Conservation (phyloP, 371 early-diverging fungal species). For the Mortierella sp. region DNA sequence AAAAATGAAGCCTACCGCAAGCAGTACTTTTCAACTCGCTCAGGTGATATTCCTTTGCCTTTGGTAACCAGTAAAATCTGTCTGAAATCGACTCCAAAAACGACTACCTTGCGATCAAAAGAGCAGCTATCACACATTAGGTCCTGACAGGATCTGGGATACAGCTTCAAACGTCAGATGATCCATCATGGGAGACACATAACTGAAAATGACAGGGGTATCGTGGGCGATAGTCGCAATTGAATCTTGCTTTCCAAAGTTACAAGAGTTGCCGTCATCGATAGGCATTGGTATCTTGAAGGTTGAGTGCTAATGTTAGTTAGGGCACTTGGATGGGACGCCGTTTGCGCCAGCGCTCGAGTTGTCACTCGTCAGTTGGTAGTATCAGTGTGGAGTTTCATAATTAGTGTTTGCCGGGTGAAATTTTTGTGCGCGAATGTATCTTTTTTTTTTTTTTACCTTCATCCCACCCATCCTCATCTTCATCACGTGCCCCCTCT, state of each 20-base stretch:
- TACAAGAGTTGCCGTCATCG: conserved; percentile 18
- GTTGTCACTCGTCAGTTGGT: too few species aligned
- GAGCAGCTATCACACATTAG: conserved; percentile 12
- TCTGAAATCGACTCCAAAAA: conserved; percentile 42
- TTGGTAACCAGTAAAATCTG: conserved; percentile 26
- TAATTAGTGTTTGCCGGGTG: too few species aligned
- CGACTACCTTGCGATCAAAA: conserved; percentile 41
- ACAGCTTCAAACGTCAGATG: conserved; percentile 39
- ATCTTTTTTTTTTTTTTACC: too few species aligned
- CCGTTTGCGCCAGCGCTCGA: too few species aligned
- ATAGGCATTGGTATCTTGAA: conserved; percentile 46
- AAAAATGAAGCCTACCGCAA: conserved; percentile 1
- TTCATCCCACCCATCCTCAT: too few species aligned
- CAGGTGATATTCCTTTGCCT: conserved; percentile 1
- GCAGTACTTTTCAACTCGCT: conserved; percentile 7
- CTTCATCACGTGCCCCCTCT: too few species aligned
- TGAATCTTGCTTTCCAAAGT: conserved; percentile 1
- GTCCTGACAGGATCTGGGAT: conserved; percentile 26
- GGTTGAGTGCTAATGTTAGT: too few species aligned
- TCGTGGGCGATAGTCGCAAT: conserved; percentile 12
- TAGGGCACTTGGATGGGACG: too few species aligned
- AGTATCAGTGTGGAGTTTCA: too few species aligned
- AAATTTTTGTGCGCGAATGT: too few species aligned
- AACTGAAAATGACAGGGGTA: conserved; percentile 48
- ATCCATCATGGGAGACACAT: conserved; percentile 49